These are phyloP conservation scores for Xerophyta viscosa DNA, from an alignment of 106 monocot species.

Conservation along the genomic window DNA sequence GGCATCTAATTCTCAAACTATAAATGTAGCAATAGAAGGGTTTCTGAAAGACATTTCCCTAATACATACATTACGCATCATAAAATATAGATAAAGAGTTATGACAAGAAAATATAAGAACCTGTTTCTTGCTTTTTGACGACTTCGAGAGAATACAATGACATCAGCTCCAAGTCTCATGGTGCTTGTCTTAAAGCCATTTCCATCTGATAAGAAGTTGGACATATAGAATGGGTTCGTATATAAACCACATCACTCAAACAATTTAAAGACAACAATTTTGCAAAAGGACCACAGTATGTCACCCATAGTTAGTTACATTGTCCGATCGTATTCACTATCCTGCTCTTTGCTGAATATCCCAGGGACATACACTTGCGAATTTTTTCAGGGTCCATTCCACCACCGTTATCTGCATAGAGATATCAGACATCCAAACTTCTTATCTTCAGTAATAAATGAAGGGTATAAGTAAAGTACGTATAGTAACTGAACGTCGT, in stretches of 20 bases:
- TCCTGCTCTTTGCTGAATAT: constrained; percentile 80
- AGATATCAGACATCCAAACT: neutral
- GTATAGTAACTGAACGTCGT: neutral
- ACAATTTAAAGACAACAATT: too few species aligned
- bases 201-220: constrained; percentile 52
- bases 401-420: constrained; percentile 84
- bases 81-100: too few species aligned
- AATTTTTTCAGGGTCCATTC: constrained; percentile 88
- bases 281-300: too few species aligned
- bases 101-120: constrained; percentile 16
- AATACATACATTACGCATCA: too few species aligned
- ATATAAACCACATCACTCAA: too few species aligned
- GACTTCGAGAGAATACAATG: constrained; percentile 80
- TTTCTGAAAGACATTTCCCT: too few species aligned
- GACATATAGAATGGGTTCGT: too few species aligned
- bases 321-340: constrained; percentile 84
- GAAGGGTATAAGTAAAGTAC: neutral
- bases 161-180: constrained; percentile 97
- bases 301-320: constrained; percentile 31
- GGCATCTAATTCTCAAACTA: too few species aligned
- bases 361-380: constrained; percentile 90
- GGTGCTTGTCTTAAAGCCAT: constrained; percentile 95
- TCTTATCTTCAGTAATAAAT: too few species aligned
- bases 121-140: constrained; percentile 67
- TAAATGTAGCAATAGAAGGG: too few species aligned